phyloP scores from a whole-genome alignment of 2,329 filamentous ascomycete genomes.

The Aspergillus flavus region DNA sequence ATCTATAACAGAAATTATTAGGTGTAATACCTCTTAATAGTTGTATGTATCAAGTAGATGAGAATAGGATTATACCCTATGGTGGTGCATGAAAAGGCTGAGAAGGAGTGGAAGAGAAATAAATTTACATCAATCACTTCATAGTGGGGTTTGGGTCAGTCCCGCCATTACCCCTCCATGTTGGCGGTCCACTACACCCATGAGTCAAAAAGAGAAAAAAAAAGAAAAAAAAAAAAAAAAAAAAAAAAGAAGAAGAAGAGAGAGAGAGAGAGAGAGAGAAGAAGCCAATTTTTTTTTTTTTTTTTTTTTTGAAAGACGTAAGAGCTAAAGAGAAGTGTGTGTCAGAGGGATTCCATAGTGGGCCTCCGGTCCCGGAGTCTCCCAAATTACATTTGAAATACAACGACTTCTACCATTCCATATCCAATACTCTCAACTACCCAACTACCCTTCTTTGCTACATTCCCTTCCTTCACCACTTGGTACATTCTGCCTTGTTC shows the following conservation, averaged over 20 bases:
- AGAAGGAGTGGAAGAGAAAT: neutral
- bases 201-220: neutral
- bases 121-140: neutral
- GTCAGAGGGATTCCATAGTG: neutral
- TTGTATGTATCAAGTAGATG: neutral
- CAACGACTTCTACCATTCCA: neutral
- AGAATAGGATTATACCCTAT: neutral
- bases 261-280: neutral
- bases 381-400: neutral
- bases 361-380: constrained; percentile 18
- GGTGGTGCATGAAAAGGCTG: neutral
- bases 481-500: neutral
- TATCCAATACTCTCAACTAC: neutral
- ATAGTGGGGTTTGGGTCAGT: constrained; percentile 1
- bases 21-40: neutral
- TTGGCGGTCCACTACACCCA: neutral
- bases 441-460: neutral
- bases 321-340: neutral
- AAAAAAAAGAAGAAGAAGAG: neutral
- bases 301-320: neutral
- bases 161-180: constrained; percentile 6
- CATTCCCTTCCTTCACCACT: neutral
- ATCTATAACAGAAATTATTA: neutral
- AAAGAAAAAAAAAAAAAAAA: neutral
- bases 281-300: no score